Evolutionary conservation across 73 alveolate species (phyloP).

Genomic region (Tetrahymena borealis): DNA sequence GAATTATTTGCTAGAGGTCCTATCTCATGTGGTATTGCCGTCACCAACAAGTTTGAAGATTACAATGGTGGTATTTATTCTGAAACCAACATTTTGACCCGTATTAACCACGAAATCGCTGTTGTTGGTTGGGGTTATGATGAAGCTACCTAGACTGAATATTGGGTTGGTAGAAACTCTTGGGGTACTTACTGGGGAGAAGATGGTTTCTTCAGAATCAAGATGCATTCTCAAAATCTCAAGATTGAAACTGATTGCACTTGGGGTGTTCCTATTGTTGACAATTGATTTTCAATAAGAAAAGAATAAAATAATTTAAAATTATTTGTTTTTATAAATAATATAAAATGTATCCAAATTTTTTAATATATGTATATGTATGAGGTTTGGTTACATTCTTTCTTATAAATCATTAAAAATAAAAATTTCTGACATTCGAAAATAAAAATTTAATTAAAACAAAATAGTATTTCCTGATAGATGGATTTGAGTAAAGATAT

Average conservation of each 20-base stretch:
- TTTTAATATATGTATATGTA: too few relatives aligned
- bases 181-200: constrained; percentile 96
- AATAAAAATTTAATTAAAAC: too few relatives aligned
- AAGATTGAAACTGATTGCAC: constrained; percentile 60
- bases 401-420: too few relatives aligned
- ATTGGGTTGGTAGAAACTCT: constrained; percentile 82
- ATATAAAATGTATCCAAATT: too few relatives aligned
- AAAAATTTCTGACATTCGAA: too few relatives aligned
- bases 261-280: constrained; percentile 49
- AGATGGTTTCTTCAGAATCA: constrained; percentile 68
- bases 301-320: too few relatives aligned
- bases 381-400: too few relatives aligned
- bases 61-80: constrained; percentile 80
- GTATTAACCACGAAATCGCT: constrained; percentile 54
- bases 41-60: constrained; percentile 45
- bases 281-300: neutral
- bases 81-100: constrained; percentile 27
- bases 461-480: too few relatives aligned
- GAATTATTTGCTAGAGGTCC: constrained; percentile 80
- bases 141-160: constrained; percentile 47
- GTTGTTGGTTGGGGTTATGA: constrained; percentile 59
- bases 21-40: constrained; percentile 63
- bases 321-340: too few relatives aligned
- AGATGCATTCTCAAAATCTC: constrained; percentile 65
- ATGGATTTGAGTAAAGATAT: too few relatives aligned